Percentiles rank a stretch among this genome's conserved stretches.
Conservation (phyloP, 2,329 filamentous ascomycete genomes). For the Penicillium sp. region DNA sequence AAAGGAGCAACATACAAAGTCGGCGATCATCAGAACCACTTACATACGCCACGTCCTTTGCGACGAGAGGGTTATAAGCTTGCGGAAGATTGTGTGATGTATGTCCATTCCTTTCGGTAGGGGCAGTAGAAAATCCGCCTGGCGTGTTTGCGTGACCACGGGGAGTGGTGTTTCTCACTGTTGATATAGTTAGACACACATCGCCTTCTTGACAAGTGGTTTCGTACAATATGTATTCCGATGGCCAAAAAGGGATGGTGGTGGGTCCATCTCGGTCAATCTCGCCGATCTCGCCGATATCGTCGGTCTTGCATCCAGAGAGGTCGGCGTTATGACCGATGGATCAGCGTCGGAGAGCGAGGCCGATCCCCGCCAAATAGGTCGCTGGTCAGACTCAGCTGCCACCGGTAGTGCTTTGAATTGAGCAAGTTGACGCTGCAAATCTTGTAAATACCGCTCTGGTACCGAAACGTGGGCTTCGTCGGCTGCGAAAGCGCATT, state of each 20-base stretch:
- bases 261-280: background rate
- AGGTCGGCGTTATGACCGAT: background rate
- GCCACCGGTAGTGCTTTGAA: background rate
- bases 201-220: background rate
- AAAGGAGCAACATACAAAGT: background rate
- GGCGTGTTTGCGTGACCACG: background rate
- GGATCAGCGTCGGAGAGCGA: conserved; percentile 1
- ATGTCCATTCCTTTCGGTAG: background rate
- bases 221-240: background rate
- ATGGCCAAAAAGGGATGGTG: background rate
- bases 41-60: conserved; percentile 2
- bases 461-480: conserved; percentile 1
- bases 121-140: background rate
- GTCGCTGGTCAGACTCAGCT: background rate
- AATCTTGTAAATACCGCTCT: background rate
- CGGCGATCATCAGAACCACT: conserved; percentile 5
- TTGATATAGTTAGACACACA: background rate
- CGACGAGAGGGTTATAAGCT: background rate
- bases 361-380: background rate
- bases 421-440: background rate
- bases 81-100: background rate
- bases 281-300: background rate
- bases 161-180: background rate
- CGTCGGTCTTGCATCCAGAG: background rate
- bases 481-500: background rate